These are phyloP conservation scores for Emergomyces pasteurianus DNA, from an alignment of 2,329 filamentous ascomycete species.

Conservation along the genomic window DNA sequence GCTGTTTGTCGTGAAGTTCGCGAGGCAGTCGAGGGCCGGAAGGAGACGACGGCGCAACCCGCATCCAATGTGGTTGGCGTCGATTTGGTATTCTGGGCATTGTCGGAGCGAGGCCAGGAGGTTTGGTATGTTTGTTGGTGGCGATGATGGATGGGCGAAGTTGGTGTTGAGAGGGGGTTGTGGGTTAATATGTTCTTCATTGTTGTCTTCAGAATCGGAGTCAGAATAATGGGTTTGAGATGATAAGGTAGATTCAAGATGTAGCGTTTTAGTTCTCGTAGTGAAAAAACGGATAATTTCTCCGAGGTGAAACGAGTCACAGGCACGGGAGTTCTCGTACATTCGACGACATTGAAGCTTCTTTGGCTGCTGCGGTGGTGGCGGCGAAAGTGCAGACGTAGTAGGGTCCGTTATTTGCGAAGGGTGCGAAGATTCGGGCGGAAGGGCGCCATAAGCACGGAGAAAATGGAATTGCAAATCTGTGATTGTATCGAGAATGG, in stretches of 20 bases:
- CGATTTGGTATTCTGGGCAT: slow-evolving; percentile 33
- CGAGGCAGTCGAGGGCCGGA: slow-evolving; percentile 27
- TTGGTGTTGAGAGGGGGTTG: neutral
- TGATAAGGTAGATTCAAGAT: slow-evolving; percentile 29
- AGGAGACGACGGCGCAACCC: slow-evolving; percentile 30
- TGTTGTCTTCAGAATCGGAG: neutral
- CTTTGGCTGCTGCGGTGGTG: slow-evolving; percentile 9
- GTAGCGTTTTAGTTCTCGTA: slow-evolving; percentile 29
- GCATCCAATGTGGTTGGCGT: slow-evolving; percentile 29
- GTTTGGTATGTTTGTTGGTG: slow-evolving; percentile 19
- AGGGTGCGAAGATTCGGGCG: slow-evolving; percentile 13
- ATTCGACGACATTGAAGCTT: slow-evolving; percentile 28
- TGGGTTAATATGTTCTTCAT: slow-evolving; percentile 2
- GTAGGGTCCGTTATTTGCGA: neutral
- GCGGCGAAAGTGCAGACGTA: slow-evolving; percentile 1
- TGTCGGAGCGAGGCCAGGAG: slow-evolving; percentile 29
- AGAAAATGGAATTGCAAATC: slow-evolving; percentile 33
- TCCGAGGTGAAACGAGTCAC: slow-evolving; percentile 34
- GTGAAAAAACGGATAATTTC: slow-evolving; percentile 34
- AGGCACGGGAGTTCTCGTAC: slow-evolving; percentile 30
- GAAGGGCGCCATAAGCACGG: slow-evolving; percentile 28
- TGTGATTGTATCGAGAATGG: slow-evolving; percentile 30
- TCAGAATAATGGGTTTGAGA: slow-evolving; percentile 1
- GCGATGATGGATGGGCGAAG: slow-evolving; percentile 5
- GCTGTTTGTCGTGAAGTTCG: slow-evolving; percentile 24